phyloP scores from a whole-genome alignment of 2,329 filamentous ascomycete species.

The Neofusicoccum ribis region DNA sequence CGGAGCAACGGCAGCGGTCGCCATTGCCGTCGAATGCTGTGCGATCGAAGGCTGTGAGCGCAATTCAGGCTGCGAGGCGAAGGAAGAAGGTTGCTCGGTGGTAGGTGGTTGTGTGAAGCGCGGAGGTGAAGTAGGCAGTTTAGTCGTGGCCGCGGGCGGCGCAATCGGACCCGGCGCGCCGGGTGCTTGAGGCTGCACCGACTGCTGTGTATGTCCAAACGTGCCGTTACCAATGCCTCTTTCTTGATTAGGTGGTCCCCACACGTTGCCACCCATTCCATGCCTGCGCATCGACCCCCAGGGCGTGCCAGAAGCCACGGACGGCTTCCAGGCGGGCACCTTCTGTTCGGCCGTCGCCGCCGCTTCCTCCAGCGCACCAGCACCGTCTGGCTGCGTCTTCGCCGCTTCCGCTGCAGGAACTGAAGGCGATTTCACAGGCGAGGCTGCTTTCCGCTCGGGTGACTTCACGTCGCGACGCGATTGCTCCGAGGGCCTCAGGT shows the following conservation, averaged over 20 bases:
- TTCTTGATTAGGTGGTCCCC: conserved; percentile 69
- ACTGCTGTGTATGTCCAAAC: conserved; percentile 58
- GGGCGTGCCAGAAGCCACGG: not conserved
- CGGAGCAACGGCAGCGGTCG: conserved; percentile 9
- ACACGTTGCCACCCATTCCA: conserved; percentile 57
- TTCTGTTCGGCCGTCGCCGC: conserved; percentile 44
- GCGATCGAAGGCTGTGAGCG: conserved; percentile 3
- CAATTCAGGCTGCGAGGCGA: conserved; percentile 26
- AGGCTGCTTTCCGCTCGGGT: conserved; percentile 9
- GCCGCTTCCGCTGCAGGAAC: not conserved
- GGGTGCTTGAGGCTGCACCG: conserved; percentile 5
- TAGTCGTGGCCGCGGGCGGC: conserved; percentile 24
- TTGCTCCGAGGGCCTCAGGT: conserved; percentile 2
- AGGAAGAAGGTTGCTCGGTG: conserved; percentile 31
- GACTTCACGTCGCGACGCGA: conserved; percentile 8
- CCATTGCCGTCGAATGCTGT: conserved; percentile 3
- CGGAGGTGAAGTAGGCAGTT: conserved; percentile 17
- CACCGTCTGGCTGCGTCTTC: conserved; percentile 1
- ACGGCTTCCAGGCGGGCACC: conserved; percentile 40
- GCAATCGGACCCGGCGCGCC: conserved; percentile 33
- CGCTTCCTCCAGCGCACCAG: conserved; percentile 47
- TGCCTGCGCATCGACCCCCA: conserved; percentile 13
- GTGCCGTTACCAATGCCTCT: conserved; percentile 76
- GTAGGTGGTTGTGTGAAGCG: conserved; percentile 22
- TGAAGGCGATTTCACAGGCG: conserved; percentile 1